Percentiles rank a stretch among this genome's conserved stretches.
These are phyloP conservation scores for Aspergillus bertholletiae DNA, from an alignment of 495 filamentous ascomycete species.

Conservation along the genomic window DNA sequence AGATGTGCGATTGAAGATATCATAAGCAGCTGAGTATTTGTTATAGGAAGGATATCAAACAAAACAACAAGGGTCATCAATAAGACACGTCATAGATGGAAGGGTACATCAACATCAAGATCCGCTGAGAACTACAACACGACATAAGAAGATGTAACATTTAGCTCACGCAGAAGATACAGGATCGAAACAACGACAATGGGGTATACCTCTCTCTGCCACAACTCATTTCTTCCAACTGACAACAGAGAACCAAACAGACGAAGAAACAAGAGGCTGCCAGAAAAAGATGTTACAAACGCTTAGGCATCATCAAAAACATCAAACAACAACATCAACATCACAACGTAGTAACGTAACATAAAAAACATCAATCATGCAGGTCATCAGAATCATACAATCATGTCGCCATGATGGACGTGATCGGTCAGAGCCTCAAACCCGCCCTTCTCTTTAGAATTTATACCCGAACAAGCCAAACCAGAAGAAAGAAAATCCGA, in stretches of 20 bases:
- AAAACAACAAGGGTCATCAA: neutral
- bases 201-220: constrained; percentile 22
- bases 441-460: constrained; percentile 22
- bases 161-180: neutral
- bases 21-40: neutral
- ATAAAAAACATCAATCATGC: constrained; percentile 37
- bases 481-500: constrained; percentile 12
- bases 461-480: constrained; percentile 6
- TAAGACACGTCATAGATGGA: neutral
- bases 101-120: neutral
- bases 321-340: constrained; percentile 6
- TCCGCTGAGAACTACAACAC: too few relatives aligned
- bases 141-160: neutral
- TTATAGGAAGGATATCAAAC: neutral
- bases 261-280: constrained; percentile 18
- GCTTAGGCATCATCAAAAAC: constrained; percentile 1
- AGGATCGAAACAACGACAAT: constrained; percentile 2
- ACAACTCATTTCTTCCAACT: constrained; percentile 22
- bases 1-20: neutral
- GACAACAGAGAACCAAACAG: constrained; percentile 15
- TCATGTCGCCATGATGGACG: constrained; percentile 41
- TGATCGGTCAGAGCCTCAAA: constrained; percentile 18
- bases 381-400: constrained; percentile 50
- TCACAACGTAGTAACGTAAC: constrained; percentile 23
- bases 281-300: constrained; percentile 20